These are phyloP conservation scores for Ogataea trehalophila DNA, from an alignment of 805 yeast genomes.

Conservation along the genomic window DNA sequence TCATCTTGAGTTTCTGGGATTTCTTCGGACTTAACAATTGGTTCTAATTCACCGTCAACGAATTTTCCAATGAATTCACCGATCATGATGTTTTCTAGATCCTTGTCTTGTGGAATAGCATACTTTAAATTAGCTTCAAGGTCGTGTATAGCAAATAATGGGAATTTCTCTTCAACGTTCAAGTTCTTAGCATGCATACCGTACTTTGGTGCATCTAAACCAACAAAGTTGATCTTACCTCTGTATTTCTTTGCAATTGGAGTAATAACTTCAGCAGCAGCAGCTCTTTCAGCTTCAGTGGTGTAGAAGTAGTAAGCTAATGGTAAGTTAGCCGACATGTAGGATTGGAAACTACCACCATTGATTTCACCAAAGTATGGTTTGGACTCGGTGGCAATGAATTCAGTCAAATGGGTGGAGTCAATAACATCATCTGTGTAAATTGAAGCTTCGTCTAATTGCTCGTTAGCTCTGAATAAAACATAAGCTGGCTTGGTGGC, in stretches of 20 bases:
- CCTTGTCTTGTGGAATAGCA: constrained; percentile 59
- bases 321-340: constrained; percentile 70
- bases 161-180: constrained; percentile 81
- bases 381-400: constrained; percentile 58
- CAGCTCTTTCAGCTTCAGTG: constrained; percentile 58
- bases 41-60: constrained; percentile 57
- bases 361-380: constrained; percentile 87
- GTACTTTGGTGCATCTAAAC: constrained; percentile 72
- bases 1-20: constrained; percentile 79
- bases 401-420: constrained; percentile 37
- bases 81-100: constrained; percentile 49
- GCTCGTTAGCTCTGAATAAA: constrained; percentile 43
- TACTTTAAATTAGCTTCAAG: constrained; percentile 63
- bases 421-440: constrained; percentile 33
- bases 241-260: constrained; percentile 69
- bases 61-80: constrained; percentile 59
- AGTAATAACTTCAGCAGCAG: constrained; percentile 45
- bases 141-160: constrained; percentile 87
- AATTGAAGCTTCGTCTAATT: constrained; percentile 45
- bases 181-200: constrained; percentile 86
- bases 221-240: constrained; percentile 83
- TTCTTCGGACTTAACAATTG: constrained; percentile 80
- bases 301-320: constrained; percentile 85
- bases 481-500: constrained; percentile 37
- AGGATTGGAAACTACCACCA: constrained; percentile 70